These are phyloP conservation scores for Kwoniella sp. DNA, from an alignment of 768 basidiomycete species.

Conservation along the genomic window DNA sequence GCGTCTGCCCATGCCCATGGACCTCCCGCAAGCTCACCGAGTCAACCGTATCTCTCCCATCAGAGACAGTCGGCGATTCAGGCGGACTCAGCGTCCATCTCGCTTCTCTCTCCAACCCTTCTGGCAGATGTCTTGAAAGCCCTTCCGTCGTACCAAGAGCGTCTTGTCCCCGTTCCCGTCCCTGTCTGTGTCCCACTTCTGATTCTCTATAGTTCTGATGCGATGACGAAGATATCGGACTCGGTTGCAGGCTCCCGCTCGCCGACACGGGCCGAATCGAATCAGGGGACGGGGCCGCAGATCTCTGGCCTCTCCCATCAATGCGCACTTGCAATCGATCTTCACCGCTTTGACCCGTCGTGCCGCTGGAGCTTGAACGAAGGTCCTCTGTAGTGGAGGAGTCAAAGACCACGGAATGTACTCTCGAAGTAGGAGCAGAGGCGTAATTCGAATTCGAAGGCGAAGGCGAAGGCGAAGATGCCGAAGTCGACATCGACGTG, in stretches of 20 bases:
- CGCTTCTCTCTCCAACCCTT: constrained; percentile 18
- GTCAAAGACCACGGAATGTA: constrained; percentile 5
- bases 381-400: background rate
- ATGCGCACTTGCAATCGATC: constrained; percentile 13
- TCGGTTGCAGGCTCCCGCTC: background rate
- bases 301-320: constrained; percentile 13
- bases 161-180: too few relatives aligned
- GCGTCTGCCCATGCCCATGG: background rate
- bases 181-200: background rate
- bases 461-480: background rate
- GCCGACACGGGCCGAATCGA: constrained; percentile 1
- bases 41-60: constrained; percentile 9
- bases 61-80: constrained; percentile 11
- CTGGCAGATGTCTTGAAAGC: constrained; percentile 3
- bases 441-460: background rate
- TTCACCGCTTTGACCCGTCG: background rate
- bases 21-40: constrained; percentile 16
- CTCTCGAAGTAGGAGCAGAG: background rate
- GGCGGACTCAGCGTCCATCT: constrained; percentile 25
- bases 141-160: constrained; percentile 4
- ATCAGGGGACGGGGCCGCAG: constrained; percentile 20
- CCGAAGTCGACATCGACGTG: background rate
- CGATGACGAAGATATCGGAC: constrained; percentile 5
- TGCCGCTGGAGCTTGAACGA: background rate
- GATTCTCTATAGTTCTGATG: background rate